Percentiles rank a stretch among this genome's conserved stretches.
Conservation (phyloP, 768 basidiomycete genomes). For the Mycena alexandri region DNA sequence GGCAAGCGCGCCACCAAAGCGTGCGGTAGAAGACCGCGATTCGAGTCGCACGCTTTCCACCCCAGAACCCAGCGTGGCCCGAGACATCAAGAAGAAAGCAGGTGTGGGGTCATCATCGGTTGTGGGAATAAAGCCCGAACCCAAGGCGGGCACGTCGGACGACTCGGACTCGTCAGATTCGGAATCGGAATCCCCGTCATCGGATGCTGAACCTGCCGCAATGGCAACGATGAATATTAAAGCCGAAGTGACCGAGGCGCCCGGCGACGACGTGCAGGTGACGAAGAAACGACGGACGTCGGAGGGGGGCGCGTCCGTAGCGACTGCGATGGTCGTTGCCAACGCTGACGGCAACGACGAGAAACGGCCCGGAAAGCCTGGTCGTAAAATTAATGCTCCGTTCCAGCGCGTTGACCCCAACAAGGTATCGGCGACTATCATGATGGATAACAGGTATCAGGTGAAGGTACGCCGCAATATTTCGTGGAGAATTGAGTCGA, state of each 20-base stretch:
- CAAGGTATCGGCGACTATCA: constrained; percentile 54
- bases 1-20: constrained; percentile 13
- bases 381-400: constrained; percentile 66
- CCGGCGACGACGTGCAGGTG: constrained; percentile 47
- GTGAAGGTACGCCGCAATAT: constrained; percentile 68
- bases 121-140: neutral
- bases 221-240: constrained; percentile 24
- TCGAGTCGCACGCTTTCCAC: constrained; percentile 54
- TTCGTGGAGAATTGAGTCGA: constrained; percentile 2
- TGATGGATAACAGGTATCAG: constrained; percentile 83
- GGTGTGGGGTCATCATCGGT: neutral
- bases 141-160: neutral
- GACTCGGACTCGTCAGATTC: constrained; percentile 33
- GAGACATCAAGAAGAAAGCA: neutral
- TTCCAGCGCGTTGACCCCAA: constrained; percentile 87
- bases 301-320: constrained; percentile 62
- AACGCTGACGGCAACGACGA: constrained; percentile 25
- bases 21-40: constrained; percentile 43
- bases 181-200: constrained; percentile 39
- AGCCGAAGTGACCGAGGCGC: constrained; percentile 19
- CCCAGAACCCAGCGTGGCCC: constrained; percentile 9
- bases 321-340: constrained; percentile 55
- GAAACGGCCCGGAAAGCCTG: constrained; percentile 46
- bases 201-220: constrained; percentile 28
- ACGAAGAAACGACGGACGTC: constrained; percentile 74